Base-by-base conservation (phyloP, 331 rosid species). In the Quercus lobata region DNA sequence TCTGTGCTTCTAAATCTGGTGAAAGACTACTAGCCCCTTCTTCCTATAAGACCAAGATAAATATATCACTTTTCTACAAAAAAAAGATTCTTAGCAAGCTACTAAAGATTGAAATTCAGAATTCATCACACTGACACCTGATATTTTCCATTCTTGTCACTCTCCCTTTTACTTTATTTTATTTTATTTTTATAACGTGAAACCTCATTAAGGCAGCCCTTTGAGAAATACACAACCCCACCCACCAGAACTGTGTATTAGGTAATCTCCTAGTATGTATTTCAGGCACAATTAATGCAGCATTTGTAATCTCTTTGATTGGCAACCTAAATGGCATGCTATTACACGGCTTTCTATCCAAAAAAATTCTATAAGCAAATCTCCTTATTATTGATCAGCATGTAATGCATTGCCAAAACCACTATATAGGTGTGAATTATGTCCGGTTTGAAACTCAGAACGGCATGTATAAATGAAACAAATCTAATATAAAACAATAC, bases 1-100 rank as follows among this genome's bases (percentile, higher is more conserved):
- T 93, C 83, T 93, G 99, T 29, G 94, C 87, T 57, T 90, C 98
- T 74, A 95, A 86, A 87, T 93, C 98, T 15, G 98, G 97, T 41
- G 97, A 97, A 79, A 95, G 93, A 89, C 75, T 89, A 87, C 94
- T 95, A 60, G 99, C 99, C 55, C 98, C 98, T 88, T 95, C 99
- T 78, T 95, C 99, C 99, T 94, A 79, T 81, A 87, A 49, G 71
- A 57, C 62, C 77, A 57, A 68, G 66, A 19, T 63, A 15, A 29
- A 63, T 63, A 63, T 0, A 63, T 63, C 21, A 29, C 30, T 63
- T 15, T 27, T 62, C 35, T 6, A 62, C 30, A 17, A 61, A 27
- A 62, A 16, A 62, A 27, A 3, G 30, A 25, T 27, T 62, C 35
- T 12, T 14, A 61, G 69, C 69, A 61, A 41, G 35, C 29, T 61